phyloP scores from a whole-genome alignment of 1,284 basidiomycete genomes.

The Xerocomus minutiporus region DNA sequence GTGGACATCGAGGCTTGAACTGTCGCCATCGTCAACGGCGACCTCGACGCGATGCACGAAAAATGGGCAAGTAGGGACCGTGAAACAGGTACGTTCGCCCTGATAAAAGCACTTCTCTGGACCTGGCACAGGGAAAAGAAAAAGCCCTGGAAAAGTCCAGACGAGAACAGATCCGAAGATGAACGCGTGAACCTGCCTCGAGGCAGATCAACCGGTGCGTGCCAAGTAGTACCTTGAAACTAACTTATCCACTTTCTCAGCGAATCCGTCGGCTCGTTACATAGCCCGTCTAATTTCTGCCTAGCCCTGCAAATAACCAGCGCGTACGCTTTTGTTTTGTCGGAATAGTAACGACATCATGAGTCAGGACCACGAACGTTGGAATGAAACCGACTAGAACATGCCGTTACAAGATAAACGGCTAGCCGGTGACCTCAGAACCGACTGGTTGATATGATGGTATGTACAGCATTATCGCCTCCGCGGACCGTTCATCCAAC shows the following conservation, averaged over 20 bases:
- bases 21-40: slow-evolving; percentile 6
- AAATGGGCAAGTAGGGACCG: neutral
- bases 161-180: slow-evolving; percentile 2
- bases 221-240: slow-evolving; percentile 8
- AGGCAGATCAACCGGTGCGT: slow-evolving; percentile 13
- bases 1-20: slow-evolving; percentile 3
- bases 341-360: no score
- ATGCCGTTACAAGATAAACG: no score
- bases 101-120: slow-evolving; percentile 4
- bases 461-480: neutral
- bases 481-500: neutral
- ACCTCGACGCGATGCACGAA: neutral
- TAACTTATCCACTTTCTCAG: neutral
- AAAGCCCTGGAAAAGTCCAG: slow-evolving; percentile 4
- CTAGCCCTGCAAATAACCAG: neutral
- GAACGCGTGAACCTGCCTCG: slow-evolving; percentile 21
- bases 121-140: slow-evolving; percentile 4
- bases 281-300: neutral
- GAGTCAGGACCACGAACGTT: no score
- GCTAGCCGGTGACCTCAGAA: no score
- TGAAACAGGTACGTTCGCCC: neutral
- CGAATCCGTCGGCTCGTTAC: neutral
- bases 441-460: neutral
- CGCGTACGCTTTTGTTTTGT: no score
- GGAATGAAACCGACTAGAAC: no score